Conservation (phyloP, 306 rosid species). For the Delonix regia region DNA sequence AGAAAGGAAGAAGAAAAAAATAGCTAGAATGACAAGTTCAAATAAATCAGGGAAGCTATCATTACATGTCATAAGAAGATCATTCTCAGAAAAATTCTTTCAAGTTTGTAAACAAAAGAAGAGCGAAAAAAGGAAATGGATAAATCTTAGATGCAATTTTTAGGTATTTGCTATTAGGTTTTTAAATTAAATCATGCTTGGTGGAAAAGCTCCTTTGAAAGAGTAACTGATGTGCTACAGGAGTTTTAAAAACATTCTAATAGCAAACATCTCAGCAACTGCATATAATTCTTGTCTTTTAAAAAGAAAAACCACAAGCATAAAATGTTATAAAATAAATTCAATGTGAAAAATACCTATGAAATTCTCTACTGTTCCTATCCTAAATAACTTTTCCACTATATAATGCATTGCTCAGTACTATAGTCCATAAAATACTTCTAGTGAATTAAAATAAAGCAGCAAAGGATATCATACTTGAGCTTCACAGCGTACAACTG, state of each 20-base stretch:
- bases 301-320: not conserved
- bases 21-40: not conserved
- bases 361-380: constrained; percentile 7
- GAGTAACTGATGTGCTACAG: too few species aligned
- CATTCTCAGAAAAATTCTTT: not conserved
- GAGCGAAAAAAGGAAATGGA: not conserved
- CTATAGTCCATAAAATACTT: constrained; percentile 10
- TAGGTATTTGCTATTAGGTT: too few species aligned
- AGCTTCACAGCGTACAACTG: constrained; percentile 94
- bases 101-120: not conserved
- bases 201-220: not conserved
- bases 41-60: not conserved
- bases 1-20: not conserved
- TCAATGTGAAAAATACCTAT: not conserved
- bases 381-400: constrained; percentile 20
- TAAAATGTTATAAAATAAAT: not conserved
- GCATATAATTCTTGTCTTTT: too few species aligned
- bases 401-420: constrained; percentile 14
- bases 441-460: constrained; percentile 23
- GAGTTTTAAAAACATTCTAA: too few species aligned
- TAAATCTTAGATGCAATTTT: not conserved
- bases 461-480: constrained; percentile 60
- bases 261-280: too few species aligned
- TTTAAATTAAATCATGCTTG: too few species aligned
- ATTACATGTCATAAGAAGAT: not conserved